Conservation (phyloP, 176 grass and related monocot species). For the Aegilops longissima region DNA sequence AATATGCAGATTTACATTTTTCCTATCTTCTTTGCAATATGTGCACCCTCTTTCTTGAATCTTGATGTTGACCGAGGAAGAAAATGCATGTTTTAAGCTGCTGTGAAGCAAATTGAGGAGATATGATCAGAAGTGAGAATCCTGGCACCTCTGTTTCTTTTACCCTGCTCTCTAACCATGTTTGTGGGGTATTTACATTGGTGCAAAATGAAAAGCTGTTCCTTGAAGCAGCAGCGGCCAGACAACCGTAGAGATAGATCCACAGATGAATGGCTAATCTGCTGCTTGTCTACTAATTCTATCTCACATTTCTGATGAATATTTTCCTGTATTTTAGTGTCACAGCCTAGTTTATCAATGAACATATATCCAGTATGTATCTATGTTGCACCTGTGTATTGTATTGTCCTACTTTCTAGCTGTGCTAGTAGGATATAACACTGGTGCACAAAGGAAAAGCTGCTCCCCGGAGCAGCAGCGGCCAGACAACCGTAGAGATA, state of each 20-base stretch:
- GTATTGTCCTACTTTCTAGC: not conserved
- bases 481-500: not conserved
- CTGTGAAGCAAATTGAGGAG: constrained; percentile 16
- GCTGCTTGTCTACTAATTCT: not conserved
- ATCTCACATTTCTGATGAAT: not conserved
- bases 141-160: not conserved
- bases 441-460: not conserved
- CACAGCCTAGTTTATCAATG: not conserved
- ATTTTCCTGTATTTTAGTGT: not conserved
- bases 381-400: not conserved
- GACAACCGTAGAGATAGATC: not conserved
- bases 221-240: not conserved
- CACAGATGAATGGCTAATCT: not conserved
- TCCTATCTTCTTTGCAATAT: not conserved
- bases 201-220: not conserved
- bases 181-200: not conserved
- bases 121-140: not conserved
- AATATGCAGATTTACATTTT: not conserved
- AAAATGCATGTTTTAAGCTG: not conserved
- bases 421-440: not conserved
- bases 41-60: not conserved
- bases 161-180: not conserved
- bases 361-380: not conserved
- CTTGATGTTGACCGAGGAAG: not conserved
- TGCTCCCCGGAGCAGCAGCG: not conserved